Conservation (phyloP, 495 filamentous ascomycete species). For the Aspergillus avenaceus region DNA sequence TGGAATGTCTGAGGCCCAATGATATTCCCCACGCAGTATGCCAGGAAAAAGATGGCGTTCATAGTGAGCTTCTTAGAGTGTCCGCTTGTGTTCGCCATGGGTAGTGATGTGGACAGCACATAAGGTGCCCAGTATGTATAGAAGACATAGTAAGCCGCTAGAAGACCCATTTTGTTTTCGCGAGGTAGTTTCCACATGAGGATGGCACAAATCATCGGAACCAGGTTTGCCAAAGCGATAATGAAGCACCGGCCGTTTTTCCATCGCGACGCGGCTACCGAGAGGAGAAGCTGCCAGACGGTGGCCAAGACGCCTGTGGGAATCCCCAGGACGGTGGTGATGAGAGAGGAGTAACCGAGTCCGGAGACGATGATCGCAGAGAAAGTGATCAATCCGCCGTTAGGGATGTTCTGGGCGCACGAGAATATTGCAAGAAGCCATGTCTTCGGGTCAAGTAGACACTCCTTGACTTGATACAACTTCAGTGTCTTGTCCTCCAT, state of each 20-base stretch:
- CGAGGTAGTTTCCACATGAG: constrained; percentile 3
- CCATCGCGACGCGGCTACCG: not conserved
- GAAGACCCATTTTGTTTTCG: not conserved
- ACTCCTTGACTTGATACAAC: constrained; percentile 43
- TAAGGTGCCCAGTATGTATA: constrained; percentile 1
- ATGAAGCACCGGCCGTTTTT: not conserved
- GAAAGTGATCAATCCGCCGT: constrained; percentile 35
- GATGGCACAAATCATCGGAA: not conserved
- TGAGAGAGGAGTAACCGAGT: no score
- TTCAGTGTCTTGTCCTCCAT: constrained; percentile 51
- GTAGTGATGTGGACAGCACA: constrained; percentile 23
- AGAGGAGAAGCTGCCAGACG: not conserved
- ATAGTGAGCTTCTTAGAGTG: constrained; percentile 28
- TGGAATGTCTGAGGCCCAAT: constrained; percentile 27
- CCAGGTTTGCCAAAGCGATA: not conserved
- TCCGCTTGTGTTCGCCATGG: constrained; percentile 29
- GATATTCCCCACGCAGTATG: constrained; percentile 44
- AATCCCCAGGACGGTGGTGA: constrained; percentile 27
- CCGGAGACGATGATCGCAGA: no score
- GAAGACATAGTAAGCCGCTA: constrained; percentile 3
- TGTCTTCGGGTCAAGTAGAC: constrained; percentile 38
- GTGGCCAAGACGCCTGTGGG: constrained; percentile 17
- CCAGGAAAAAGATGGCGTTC: constrained; percentile 25
- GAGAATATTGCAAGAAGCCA: constrained; percentile 20
- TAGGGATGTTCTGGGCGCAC: constrained; percentile 21